Base-by-base conservation (phyloP, 805 yeast species). In the Wickerhamomyces hampshirensis region DNA sequence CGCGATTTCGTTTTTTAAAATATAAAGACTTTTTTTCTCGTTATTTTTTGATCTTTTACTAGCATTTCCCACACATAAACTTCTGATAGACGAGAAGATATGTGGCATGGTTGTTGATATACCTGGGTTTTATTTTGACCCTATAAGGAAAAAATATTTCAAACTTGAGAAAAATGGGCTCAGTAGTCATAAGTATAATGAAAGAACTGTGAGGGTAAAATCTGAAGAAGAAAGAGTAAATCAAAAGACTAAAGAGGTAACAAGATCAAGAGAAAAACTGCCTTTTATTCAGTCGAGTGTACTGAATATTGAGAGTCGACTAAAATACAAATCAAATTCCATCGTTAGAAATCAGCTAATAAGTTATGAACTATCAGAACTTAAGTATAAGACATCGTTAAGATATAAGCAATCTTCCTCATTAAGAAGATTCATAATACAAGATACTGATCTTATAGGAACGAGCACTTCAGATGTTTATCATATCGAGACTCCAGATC, bases 101-200 rank as follows among this genome's bases (percentile, higher is more conserved):
- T 10, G 14, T 13, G 12, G 7, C 3, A 44, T 44, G 48, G 35
- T 34, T 14, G 31, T 33, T 3, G 44, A 50, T 3, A 51, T 53
- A 14, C 57, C 58, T 1, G 58, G 58, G 2, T 51, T 39, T 29
- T 48, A 39, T 34, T 54, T 38, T 31, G 57, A 54, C 29, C 35
- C 43, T 4, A 40, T 18, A 3, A 51, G 40, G 46, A 52, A 51
- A 19, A 50, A 45, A 10, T 54, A 54, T 33, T 54, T 54, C 42
- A 54, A 54, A 34, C 40, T 54, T 2, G 51, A 42, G 12, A 39
- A 38, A 30, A 51, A 37, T 26, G 14, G 44, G 6, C 16, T 37
- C 12, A 15, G 21, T 5, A 23, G 29, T 9, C 49, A 48, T 26
- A 31, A 35, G 23, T 52, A 52, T 30, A 43, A 33, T 16, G 31